Evolutionary conservation across 768 basidiomycete genomes (phyloP).

Genomic region (Auricularia heimuer): DNA sequence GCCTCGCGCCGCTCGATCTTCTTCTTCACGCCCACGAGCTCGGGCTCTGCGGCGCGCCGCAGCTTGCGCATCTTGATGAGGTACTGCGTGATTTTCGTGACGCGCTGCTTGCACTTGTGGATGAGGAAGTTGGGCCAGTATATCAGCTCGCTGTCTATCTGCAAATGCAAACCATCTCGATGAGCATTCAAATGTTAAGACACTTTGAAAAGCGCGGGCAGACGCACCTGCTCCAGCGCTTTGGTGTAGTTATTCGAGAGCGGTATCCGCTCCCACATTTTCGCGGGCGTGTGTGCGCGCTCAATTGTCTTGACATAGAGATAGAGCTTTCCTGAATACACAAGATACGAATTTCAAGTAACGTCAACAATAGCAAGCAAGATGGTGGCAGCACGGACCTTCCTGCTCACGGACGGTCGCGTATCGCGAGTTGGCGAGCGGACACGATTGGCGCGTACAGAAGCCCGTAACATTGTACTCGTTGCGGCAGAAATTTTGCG

Average conservation of each 20-base stretch:
- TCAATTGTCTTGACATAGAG: conserved; percentile 97
- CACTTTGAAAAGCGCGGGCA: not conserved
- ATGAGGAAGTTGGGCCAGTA: conserved; percentile 97
- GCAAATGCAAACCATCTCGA: not conserved
- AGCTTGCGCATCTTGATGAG: conserved; percentile 95
- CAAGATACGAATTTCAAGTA: not conserved
- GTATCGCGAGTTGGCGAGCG: conserved; percentile 94
- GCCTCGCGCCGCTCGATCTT: conserved; percentile 91
- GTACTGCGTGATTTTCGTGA: conserved; percentile 98
- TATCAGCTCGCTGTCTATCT: conserved; percentile 94
- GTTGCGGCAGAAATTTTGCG: conserved; percentile 97
- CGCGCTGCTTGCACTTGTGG: conserved; percentile 98
- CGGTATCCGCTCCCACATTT: conserved; percentile 96
- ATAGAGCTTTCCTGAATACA: conserved; percentile 61
- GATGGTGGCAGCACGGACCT: conserved; percentile 36
- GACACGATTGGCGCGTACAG: conserved; percentile 91
- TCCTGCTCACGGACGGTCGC: conserved; percentile 97
- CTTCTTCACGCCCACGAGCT: conserved; percentile 91
- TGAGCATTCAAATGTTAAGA: not conserved
- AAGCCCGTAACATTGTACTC: conserved; percentile 97
- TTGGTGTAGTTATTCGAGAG: conserved; percentile 91
- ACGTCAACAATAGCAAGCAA: not conserved
- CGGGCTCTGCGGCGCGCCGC: conserved; percentile 82
- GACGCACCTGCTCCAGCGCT: conserved; percentile 82
- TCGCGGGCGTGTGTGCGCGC: conserved; percentile 88